Base-by-base conservation (phyloP, 2,329 filamentous ascomycete genomes). In the Penicillium rolfsii region DNA sequence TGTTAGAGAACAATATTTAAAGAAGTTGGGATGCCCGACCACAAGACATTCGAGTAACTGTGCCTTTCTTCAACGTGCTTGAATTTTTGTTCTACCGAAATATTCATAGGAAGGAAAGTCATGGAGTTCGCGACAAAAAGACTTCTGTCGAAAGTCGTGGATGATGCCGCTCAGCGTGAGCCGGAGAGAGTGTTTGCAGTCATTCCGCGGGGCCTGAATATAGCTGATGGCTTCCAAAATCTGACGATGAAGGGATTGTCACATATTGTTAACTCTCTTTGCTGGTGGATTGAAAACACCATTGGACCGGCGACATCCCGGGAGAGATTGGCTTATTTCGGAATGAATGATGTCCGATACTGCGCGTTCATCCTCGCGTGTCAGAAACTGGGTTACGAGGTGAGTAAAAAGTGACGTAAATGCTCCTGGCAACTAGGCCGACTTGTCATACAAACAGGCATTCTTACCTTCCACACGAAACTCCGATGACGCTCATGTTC, bases 311-410 rank as follows among this genome's bases (percentile, higher is more conserved):
- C 49, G 14, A 35, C 56, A 7, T 35, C 22, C 1, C 48, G n/a
- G 14, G 62, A 69, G 54, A 64, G 60, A 1, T 49, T 73, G 56
- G 66, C 69, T 4, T 73, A 73, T 30, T 63, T 71, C 40, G 70
- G 63, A 4, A 58, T 43, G 1, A 69, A 71, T 41, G 70, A 73
- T 62, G 45, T 68, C 11, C 66, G 70, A 9, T 72, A 73, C 22
- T 33, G 50, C 22, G 33, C 67, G 0, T 68, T 73, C n/a, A 24
- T 65, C 33, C 49, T 73, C 1, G 70, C 69, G 4, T 69, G 64
- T 12, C 67, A 68, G 19, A 73, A 73, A 46, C 67, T 64, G 19
- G 69, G 70, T 5, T 62, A 72, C 40, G 58, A 61, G 54, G 69
- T 70, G 40, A 11, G 62, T 38, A n/a, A 36, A 3, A 43, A 12